A percentile compares a stretch with the other conserved stretches of the same genome.
phyloP scores from a whole-genome alignment of 2,329 filamentous ascomycete species.

The Paecilomyces fulvus region DNA sequence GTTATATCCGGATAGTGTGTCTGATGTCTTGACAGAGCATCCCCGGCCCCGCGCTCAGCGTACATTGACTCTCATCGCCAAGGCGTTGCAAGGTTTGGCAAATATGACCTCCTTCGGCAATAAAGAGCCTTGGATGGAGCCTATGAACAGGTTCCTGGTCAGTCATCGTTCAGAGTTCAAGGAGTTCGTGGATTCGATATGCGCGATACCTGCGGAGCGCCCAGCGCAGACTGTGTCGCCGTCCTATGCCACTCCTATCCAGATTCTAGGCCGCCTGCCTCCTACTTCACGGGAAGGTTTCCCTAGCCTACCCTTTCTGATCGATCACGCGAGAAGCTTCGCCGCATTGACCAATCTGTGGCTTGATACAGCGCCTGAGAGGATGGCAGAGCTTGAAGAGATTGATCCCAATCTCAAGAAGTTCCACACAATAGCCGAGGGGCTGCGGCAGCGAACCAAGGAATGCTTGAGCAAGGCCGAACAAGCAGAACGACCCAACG shows the following conservation, averaged over 20 bases:
- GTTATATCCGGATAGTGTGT: not conserved
- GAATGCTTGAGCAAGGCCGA: slow-evolving; percentile 40
- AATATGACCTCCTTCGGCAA: slow-evolving; percentile 88
- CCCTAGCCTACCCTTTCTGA: slow-evolving; percentile 82
- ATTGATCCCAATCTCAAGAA: slow-evolving; percentile 29
- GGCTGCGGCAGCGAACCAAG: slow-evolving; percentile 35
- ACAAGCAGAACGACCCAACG: slow-evolving; percentile 40
- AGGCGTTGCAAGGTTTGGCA: slow-evolving; percentile 80
- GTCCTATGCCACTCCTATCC: slow-evolving; percentile 85
- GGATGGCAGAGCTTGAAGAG: slow-evolving; percentile 30
- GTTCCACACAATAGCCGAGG: slow-evolving; percentile 37
- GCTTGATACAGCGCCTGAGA: slow-evolving; percentile 33
- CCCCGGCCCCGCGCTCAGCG: slow-evolving; percentile 75
- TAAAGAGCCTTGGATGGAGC: slow-evolving; percentile 98
- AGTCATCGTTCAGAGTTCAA: slow-evolving; percentile 73
- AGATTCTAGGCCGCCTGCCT: slow-evolving; percentile 75
- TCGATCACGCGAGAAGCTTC: slow-evolving; percentile 80
- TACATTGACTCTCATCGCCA: slow-evolving; percentile 84
- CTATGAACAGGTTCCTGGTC: slow-evolving; percentile 83
- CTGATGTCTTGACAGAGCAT: slow-evolving; percentile 49
- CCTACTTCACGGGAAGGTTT: slow-evolving; percentile 82
- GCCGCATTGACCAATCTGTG: slow-evolving; percentile 65
- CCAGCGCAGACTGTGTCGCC: slow-evolving; percentile 60
- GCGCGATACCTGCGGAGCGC: slow-evolving; percentile 67
- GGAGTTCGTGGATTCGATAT: slow-evolving; percentile 77